Evolutionary conservation across 140 eudicot species (phyloP).

Genomic region (Flaveria floridana): DNA sequence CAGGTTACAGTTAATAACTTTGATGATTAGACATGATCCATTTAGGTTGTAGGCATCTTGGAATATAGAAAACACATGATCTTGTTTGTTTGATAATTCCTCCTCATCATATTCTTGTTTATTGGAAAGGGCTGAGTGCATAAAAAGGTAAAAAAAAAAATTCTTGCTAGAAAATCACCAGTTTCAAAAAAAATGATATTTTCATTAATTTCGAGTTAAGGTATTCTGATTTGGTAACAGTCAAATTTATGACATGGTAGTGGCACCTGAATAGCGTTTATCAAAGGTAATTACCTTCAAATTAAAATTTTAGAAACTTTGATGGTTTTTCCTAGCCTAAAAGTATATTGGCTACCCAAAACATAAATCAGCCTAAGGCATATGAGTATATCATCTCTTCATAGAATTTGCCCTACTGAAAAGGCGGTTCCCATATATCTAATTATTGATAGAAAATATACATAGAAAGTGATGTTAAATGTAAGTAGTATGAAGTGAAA

Average conservation of each 20-base stretch:
- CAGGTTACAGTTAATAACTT: too few relatives aligned
- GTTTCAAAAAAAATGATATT: neutral
- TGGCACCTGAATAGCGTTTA: neutral
- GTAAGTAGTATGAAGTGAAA: slow-evolving; percentile 14
- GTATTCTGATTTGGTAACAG: neutral
- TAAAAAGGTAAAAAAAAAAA: neutral
- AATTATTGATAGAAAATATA: neutral
- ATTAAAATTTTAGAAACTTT: neutral
- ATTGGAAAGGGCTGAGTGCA: neutral
- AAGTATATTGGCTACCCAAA: neutral
- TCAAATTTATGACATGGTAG: neutral
- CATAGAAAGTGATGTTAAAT: neutral
- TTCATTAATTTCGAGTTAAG: neutral
- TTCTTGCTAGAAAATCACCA: neutral
- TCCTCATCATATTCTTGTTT: neutral
- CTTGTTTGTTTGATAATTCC: neutral
- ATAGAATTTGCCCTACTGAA: neutral
- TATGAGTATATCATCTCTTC: neutral
- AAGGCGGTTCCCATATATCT: neutral
- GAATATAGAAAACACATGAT: neutral
- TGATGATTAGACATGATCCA: neutral
- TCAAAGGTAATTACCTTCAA: neutral
- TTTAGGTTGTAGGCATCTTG: neutral
- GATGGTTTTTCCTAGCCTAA: neutral
- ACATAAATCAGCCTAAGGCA: neutral